These are phyloP conservation scores for Excoecaria cochinchinensis DNA, from an alignment of 345 rosid species.

Conservation along the genomic window DNA sequence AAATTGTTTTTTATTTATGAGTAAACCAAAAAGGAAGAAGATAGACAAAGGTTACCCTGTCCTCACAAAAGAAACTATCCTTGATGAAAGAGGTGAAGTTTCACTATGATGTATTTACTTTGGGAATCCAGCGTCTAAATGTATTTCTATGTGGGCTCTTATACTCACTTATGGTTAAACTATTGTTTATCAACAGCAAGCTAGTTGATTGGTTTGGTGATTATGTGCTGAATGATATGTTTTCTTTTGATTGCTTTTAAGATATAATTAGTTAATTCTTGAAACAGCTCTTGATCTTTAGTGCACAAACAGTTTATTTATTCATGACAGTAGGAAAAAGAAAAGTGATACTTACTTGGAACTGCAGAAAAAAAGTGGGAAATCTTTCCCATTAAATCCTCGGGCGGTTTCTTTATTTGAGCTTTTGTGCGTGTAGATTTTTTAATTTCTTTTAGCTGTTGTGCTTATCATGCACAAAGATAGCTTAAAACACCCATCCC, in stretches of 20 bases:
- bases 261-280: background rate
- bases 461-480: background rate
- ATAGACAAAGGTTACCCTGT: too few relatives aligned
- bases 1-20: background rate
- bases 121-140: background rate
- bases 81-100: background rate
- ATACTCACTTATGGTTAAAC: too few relatives aligned
- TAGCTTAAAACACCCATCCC: too few relatives aligned
- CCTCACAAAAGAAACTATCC: background rate
- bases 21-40: too few relatives aligned
- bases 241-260: background rate
- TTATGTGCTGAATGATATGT: background rate
- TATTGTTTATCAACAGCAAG: background rate
- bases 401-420: background rate
- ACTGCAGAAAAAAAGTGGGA: background rate
- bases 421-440: background rate
- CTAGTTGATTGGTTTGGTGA: background rate
- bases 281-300: background rate
- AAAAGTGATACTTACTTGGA: background rate
- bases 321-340: background rate
- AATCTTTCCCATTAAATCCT: background rate
- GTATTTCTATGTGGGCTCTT: background rate
- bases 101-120: background rate
- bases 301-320: background rate
- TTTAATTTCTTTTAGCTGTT: background rate